A percentile compares a stretch with the other conserved stretches of the same genome.
Conservation (phyloP, 208 protist species). For the Lotmaria passim region DNA sequence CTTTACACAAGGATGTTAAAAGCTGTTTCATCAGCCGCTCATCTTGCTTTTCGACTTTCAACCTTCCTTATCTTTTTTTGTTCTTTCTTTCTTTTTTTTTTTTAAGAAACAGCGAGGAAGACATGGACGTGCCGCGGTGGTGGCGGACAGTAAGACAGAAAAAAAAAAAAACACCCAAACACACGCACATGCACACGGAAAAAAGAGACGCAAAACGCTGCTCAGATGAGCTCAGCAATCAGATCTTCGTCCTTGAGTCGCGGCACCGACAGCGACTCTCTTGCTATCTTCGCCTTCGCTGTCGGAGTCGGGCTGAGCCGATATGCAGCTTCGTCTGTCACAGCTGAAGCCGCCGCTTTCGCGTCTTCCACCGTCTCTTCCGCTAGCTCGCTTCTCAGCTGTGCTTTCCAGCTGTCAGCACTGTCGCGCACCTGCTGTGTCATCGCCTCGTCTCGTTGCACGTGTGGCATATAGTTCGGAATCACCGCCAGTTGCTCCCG, state of each 20-base stretch:
- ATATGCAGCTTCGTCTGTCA: background rate
- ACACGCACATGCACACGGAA: background rate
- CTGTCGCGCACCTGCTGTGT: conserved; percentile 11
- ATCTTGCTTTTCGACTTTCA: too few species aligned
- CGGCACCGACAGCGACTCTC: conserved; percentile 14
- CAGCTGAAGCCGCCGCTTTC: background rate
- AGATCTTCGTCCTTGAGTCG: conserved; percentile 70
- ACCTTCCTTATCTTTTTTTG: too few species aligned
- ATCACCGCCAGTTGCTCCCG: conserved; percentile 39
- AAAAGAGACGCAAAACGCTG: conserved; percentile 15
- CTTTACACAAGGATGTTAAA: too few species aligned
- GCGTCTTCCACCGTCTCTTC: background rate
- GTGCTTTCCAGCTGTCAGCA: background rate
- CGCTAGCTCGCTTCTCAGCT: conserved; percentile 2
- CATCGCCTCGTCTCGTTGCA: conserved; percentile 49
- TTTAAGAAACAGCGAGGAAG: too few species aligned
- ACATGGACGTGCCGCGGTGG: too few species aligned
- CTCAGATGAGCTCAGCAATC: conserved; percentile 62
- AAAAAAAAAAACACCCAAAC: conserved; percentile 25
- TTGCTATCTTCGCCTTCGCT: too few species aligned
- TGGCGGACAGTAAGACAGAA: background rate
- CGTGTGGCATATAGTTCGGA: conserved; percentile 64
- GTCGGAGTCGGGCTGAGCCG: background rate
- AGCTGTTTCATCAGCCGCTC: too few species aligned
- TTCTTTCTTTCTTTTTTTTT: too few species aligned